A percentile compares a stretch with the other conserved stretches of the same genome.
phyloP scores from a whole-genome alignment of 257 asterid species.

The Voacanga thouarsii region DNA sequence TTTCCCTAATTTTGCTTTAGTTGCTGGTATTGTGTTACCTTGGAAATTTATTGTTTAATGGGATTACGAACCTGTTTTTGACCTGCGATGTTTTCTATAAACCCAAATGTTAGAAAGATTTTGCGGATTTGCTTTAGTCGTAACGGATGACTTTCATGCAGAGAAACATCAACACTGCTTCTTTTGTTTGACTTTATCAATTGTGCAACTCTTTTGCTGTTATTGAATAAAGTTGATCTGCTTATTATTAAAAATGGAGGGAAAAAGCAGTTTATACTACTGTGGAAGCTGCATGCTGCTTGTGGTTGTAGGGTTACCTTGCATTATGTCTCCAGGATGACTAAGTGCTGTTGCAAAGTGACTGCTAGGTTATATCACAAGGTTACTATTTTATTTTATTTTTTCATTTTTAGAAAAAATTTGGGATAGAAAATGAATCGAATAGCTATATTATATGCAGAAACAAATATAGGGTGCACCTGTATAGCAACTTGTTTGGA shows the following conservation, averaged over 20 bases:
- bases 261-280: no score
- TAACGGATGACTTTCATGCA: neutral
- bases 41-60: neutral
- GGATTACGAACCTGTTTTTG: neutral
- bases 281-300: neutral
- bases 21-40: neutral
- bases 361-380: no score
- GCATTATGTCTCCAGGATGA: no score
- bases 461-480: no score
- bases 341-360: no score
- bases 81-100: neutral
- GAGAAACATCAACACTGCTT: neutral
- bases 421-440: no score
- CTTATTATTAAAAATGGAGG: neutral
- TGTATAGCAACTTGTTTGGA: no score
- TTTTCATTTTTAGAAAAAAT: no score
- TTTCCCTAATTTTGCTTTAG: neutral
- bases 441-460: no score
- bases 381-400: no score
- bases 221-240: neutral
- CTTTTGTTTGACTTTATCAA: neutral
- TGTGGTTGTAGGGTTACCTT: neutral
- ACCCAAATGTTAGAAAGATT: neutral
- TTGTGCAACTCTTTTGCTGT: slow-evolving; percentile 1
- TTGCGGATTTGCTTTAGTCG: neutral